Percentiles rank a stretch among this genome's conserved stretches.
Evolutionary conservation across 768 basidiomycete species (phyloP).

Genomic region (Lactarius hatsudake): DNA sequence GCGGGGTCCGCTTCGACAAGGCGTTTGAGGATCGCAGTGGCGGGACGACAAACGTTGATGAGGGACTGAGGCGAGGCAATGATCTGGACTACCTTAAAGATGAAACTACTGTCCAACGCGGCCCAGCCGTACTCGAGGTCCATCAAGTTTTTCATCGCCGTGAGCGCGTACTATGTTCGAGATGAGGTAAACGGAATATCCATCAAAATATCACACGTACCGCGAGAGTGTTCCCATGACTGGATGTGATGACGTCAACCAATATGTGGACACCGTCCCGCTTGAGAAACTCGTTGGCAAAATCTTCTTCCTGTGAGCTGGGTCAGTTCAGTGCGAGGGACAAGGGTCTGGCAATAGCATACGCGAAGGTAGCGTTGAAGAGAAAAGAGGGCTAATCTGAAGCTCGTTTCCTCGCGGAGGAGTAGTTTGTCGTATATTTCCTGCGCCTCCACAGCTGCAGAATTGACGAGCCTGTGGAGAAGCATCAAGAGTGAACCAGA

Average conservation of each 20-base stretch:
- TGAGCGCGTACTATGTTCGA: conserved; percentile 67
- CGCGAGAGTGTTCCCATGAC: conserved; percentile 82
- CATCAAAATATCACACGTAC: conserved; percentile 41
- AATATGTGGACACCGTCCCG: conserved; percentile 70
- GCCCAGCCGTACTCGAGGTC: conserved; percentile 84
- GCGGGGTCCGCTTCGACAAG: conserved; percentile 84
- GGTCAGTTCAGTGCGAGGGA: conserved; percentile 14
- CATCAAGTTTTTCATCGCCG: conserved; percentile 85
- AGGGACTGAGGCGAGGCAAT: conserved; percentile 70
- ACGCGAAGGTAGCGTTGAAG: conserved; percentile 80
- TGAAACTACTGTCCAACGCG: conserved; percentile 66
- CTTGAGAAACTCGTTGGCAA: conserved; percentile 73
- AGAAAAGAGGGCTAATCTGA: conserved; percentile 70
- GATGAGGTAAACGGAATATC: neutral
- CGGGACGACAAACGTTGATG: conserved; percentile 90
- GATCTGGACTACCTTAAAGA: conserved; percentile 73
- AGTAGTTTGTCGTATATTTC: conserved; percentile 72
- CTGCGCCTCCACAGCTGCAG: conserved; percentile 74
- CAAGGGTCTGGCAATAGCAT: conserved; percentile 27
- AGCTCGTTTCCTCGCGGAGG: conserved; percentile 53
- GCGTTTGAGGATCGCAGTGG: conserved; percentile 85
- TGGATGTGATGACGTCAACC: conserved; percentile 60
- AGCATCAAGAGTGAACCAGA: neutral
- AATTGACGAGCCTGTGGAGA: conserved; percentile 63
- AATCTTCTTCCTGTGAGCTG: conserved; percentile 69